Evolutionary conservation across 2,329 filamentous ascomycete species (phyloP), one percentile per base, ranked within the genome.

Genomic region (Verruconis gallopava): DNA sequence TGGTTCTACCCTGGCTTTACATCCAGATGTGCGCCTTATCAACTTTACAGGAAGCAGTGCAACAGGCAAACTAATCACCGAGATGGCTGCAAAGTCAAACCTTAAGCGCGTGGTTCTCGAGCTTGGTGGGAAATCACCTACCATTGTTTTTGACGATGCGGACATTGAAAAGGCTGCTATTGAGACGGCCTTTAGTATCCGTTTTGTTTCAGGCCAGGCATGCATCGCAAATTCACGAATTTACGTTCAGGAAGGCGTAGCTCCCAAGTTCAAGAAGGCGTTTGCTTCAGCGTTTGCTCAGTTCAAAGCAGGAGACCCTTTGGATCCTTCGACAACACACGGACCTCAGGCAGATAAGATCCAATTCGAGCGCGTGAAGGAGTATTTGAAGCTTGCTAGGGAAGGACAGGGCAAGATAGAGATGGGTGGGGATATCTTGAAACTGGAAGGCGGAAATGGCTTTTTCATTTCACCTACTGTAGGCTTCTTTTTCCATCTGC

Each of bases 151-250:
- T 47, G 49, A 52, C 18, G 58, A 60, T 42, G 56, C 56, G 15
- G 51, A 60, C 37, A 41, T 61, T 21, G 48, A 52, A 17, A 49
- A 56, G 47, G 57, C 58, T 6, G 54, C 46, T 18, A 18, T 22
- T 9, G 38, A 63, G 47, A 59, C 58, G 37, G 54, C 56, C 9
- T 59, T 58, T 46, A 73, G 73, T 47, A 66, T 78, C 39, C 64
- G 69, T 44, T 62, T 60, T 47, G 68, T 75, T 51, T 69, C 67
- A 40, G 73, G 75, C 0, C 75, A 80, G 50, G 65, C 69, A 2
- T 79, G 76, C 56, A 68, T 75, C 54, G 72, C 74, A 0, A 75
- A 71, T 47, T 72, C 70, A 6, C 63, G 73, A 3, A 62, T 77
- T 17, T 76, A 75, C 46, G 72, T 77, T 3, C 71, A 77, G 17